Percentiles rank a stretch among this genome's conserved stretches.
phyloP scores from a whole-genome alignment of 2,329 filamentous ascomycete genomes.

The Leptographium procerum region DNA sequence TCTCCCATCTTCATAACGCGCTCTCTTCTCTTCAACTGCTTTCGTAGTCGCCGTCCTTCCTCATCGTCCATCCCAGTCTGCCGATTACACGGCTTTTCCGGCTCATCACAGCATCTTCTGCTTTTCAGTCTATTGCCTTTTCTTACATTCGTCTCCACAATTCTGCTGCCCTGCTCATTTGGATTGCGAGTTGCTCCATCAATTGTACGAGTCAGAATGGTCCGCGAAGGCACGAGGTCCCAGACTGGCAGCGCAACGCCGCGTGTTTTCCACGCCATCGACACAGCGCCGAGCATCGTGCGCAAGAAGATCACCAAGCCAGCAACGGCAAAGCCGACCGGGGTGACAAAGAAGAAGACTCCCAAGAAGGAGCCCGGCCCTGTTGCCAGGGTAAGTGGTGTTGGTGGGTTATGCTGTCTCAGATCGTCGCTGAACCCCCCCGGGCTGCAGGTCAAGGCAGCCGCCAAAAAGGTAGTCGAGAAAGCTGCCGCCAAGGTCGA shows the following conservation, averaged over 20 bases:
- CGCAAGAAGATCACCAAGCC: conserved; percentile 19
- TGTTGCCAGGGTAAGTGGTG: background rate
- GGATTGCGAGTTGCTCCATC: too few species aligned
- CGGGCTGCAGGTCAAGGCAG: background rate
- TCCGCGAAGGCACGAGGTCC: conserved; percentile 40
- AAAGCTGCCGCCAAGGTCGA: conserved; percentile 12
- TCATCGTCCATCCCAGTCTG: background rate
- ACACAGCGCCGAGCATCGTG: conserved; percentile 34
- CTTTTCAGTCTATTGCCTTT: background rate
- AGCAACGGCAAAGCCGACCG: conserved; percentile 20
- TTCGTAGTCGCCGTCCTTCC: background rate
- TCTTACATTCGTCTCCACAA: background rate
- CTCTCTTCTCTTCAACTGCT: background rate
- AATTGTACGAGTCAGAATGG: conserved; percentile 22
- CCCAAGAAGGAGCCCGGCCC: conserved; percentile 21
- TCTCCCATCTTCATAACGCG: background rate
- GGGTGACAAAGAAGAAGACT: conserved; percentile 26
- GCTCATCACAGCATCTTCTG: background rate
- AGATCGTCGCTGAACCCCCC: background rate
- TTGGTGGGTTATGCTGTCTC: background rate
- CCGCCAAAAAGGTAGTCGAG: conserved; percentile 13
- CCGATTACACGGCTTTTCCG: background rate
- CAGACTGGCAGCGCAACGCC: conserved; percentile 41
- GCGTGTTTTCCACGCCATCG: conserved; percentile 37
- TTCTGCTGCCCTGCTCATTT: background rate